Conservation (phyloP, 1,284 basidiomycete genomes). For the Austroboletus niveus region DNA sequence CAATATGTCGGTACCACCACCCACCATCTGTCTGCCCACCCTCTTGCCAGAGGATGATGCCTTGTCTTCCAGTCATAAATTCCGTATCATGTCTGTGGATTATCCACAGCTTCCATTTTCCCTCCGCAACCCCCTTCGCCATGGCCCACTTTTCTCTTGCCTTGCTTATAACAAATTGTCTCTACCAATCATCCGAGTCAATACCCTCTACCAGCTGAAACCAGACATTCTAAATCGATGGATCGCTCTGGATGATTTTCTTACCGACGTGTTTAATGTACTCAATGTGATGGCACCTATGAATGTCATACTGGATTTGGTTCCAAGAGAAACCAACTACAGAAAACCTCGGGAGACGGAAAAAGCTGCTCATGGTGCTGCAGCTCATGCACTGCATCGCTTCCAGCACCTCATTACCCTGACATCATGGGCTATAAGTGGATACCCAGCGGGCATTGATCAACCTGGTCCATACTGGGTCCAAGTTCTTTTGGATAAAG, state of each 20-base stretch:
- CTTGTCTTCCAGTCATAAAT: not conserved
- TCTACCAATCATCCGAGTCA: not conserved
- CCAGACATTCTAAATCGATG: not conserved
- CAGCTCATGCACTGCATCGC: not conserved
- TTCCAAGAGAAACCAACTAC: slow-evolving; percentile 1
- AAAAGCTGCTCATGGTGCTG: slow-evolving; percentile 1
- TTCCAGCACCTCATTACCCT: slow-evolving; percentile 6
- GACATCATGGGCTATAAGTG: slow-evolving; percentile 2
- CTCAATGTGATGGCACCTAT: not conserved
- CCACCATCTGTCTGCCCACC: not conserved
- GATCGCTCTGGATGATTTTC: slow-evolving; percentile 1
- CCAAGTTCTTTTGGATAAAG: not conserved
- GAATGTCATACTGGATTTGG: slow-evolving; percentile 2
- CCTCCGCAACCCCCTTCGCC: not conserved
- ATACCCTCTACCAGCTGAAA: not conserved
- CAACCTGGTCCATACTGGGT: not conserved
- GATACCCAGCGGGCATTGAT: not conserved
- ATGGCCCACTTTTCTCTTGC: slow-evolving; percentile 8
- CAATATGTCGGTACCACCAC: slow-evolving; percentile 1
- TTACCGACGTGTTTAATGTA: not conserved
- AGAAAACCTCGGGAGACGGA: not conserved
- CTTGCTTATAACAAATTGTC: not conserved
- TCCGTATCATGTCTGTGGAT: not conserved
- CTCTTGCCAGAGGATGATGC: not conserved
- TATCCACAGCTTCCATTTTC: slow-evolving; percentile 6